A percentile compares a stretch with the other conserved stretches of the same genome.
phyloP scores from a whole-genome alignment of 108 stramenopile species.

The Fragilaria crotonensis region DNA sequence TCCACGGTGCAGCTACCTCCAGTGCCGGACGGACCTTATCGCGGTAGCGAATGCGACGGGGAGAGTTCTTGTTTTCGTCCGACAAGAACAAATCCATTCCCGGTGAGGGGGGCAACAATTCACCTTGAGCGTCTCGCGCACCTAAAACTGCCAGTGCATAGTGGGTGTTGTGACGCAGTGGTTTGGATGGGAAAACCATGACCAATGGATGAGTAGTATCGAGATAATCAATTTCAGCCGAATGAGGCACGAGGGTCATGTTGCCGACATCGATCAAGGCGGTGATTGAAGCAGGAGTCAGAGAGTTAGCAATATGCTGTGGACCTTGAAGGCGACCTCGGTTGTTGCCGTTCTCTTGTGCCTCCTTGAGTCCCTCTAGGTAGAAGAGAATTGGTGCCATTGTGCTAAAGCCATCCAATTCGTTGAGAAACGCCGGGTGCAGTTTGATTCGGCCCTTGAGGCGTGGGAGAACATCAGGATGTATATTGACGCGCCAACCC shows the following conservation, averaged over 20 bases:
- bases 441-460: slow-evolving; percentile 29
- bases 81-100: slow-evolving; percentile 39
- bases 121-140: slow-evolving; percentile 34
- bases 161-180: slow-evolving; percentile 46
- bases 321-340: slow-evolving; percentile 31
- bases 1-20: slow-evolving; percentile 36
- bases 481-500: slow-evolving; percentile 40
- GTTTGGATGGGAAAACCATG: slow-evolving; percentile 53
- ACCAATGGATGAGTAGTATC: slow-evolving; percentile 47
- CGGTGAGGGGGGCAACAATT: slow-evolving; percentile 27
- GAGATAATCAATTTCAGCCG: slow-evolving; percentile 60
- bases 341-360: slow-evolving; percentile 12
- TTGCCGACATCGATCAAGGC: slow-evolving; percentile 48
- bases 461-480: slow-evolving; percentile 21
- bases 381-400: slow-evolving; percentile 72
- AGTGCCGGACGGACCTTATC: slow-evolving; percentile 32
- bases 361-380: slow-evolving; percentile 54
- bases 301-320: slow-evolving; percentile 39
- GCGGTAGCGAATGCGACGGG: slow-evolving; percentile 15
- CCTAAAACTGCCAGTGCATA: slow-evolving; percentile 59
- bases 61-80: background rate
- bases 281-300: slow-evolving; percentile 48
- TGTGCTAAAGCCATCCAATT: slow-evolving; percentile 75
- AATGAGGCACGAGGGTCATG: slow-evolving; percentile 46
- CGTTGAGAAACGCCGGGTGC: slow-evolving; percentile 47